These are phyloP conservation scores for Viridothelium virens DNA, from an alignment of 495 filamentous ascomycete genomes.

Conservation along the genomic window DNA sequence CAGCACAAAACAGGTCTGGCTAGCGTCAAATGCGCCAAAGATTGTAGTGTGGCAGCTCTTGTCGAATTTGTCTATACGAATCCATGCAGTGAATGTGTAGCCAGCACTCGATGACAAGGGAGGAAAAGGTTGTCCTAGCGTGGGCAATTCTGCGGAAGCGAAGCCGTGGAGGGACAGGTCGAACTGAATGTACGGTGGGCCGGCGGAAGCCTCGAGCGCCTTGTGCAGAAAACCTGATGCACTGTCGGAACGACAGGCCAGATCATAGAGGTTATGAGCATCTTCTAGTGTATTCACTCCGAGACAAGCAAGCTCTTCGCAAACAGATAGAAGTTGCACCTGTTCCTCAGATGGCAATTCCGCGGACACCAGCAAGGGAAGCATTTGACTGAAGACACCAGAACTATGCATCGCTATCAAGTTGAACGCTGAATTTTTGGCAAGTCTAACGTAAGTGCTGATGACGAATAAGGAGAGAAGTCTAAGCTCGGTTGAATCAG, in stretches of 20 bases:
- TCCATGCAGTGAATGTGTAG: conserved; percentile 84
- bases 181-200: conserved; percentile 83
- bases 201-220: conserved; percentile 61
- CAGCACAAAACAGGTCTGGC: conserved; percentile 87
- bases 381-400: conserved; percentile 60
- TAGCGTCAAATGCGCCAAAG: conserved; percentile 89
- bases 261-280: conserved; percentile 65
- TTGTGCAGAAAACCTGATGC: conserved; percentile 66
- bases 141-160: conserved; percentile 79
- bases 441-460: conserved; percentile 46
- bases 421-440: conserved; percentile 60
- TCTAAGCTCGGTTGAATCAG: conserved; percentile 37
- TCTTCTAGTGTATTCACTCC: conserved; percentile 73
- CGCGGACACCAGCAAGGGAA: conserved; percentile 1
- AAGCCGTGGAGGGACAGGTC: conserved; percentile 83
- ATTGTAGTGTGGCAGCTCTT: conserved; percentile 79
- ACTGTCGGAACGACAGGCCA: conserved; percentile 51
- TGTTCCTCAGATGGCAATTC: background rate
- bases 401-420: conserved; percentile 68
- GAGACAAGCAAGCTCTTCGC: conserved; percentile 45
- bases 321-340: background rate
- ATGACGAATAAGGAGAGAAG: conserved; percentile 54
- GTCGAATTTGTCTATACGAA: conserved; percentile 81
- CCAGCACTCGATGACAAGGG: conserved; percentile 61
- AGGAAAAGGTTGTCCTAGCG: conserved; percentile 74